Evolutionary conservation across 176 grass and related monocot species (phyloP), one percentile per base, ranked within the genome.

Genomic region (Metroxylon sagu): DNA sequence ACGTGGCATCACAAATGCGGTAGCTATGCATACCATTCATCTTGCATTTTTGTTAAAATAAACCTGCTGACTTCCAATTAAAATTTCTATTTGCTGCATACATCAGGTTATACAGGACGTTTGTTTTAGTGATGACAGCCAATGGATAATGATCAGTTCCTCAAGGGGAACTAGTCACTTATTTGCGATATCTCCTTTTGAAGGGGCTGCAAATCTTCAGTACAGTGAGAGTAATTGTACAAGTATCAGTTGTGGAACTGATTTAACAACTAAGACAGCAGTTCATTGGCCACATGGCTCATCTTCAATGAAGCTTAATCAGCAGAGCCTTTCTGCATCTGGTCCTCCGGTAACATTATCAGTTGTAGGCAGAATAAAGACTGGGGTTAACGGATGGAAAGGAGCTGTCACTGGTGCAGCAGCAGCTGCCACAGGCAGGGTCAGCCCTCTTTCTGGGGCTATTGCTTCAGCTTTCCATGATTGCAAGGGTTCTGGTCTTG

Each of bases 121-220:
- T 61, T 92, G 87, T 61, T 97, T 97, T 70, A 98, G 93, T 16
- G 87, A 89, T 30, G 84, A 92, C 54, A 92, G 87, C 59, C 77
- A 98, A 48, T 98, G 93, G 93, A 92, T 98, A 85, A 88, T 92
- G 87, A 91, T 98, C 74, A 98, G 87, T 76, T 91, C 86, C 28
- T 98, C 87, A 31, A 84, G 82, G 55, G 93, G 87, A 55, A 98
- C 93, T 65, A 85, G 83, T 60, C 93, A 98, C 76, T 56, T 98
- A 60, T 98, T 85, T 64, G 76, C 81, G 53, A 88, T 92, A 39
- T 88, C 80, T 75, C 84, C 81, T 57, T 83, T 87, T 50, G 75
- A 83, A 52, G 71, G 68, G 57, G 64, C 64, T 58, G 77, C 93
- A 65, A 77, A 77, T 70, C 80, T 79, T 65, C 66, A 60, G 48